phyloP scores from a whole-genome alignment of 192 early-diverging fungal genomes.

The Podila epigama region DNA sequence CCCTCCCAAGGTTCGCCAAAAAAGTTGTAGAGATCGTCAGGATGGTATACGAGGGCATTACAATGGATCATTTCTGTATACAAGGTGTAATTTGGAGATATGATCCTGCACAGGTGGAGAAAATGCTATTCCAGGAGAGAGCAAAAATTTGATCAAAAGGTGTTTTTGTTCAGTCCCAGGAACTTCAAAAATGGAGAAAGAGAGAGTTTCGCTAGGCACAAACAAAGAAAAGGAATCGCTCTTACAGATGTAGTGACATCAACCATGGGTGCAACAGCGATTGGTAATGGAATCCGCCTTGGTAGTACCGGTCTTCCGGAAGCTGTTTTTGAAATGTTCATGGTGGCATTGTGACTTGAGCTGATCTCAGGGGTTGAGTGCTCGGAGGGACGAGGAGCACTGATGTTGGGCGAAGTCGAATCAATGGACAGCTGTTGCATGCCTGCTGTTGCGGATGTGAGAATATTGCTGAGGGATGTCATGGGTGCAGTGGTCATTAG shows the following conservation, averaged over 20 bases:
- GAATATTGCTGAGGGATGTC: neutral
- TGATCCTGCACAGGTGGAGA: slow-evolving; percentile 67
- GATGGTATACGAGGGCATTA: slow-evolving; percentile 58
- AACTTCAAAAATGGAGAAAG: neutral
- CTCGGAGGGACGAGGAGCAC: neutral
- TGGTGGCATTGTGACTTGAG: neutral
- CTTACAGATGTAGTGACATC: slow-evolving; percentile 73
- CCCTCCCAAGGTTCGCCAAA: slow-evolving; percentile 54
- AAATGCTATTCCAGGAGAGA: slow-evolving; percentile 54
- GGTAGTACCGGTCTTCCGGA: slow-evolving; percentile 27
- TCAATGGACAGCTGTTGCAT: neutral
- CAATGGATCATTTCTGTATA: slow-evolving; percentile 82
- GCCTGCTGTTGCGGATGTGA: neutral
- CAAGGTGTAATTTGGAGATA: slow-evolving; percentile 68
- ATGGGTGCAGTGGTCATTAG: slow-evolving; percentile 2
- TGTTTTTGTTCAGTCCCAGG: neutral
- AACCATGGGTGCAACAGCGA: slow-evolving; percentile 78
- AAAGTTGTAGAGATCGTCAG: slow-evolving; percentile 52
- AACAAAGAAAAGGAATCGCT: neutral
- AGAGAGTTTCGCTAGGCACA: neutral
- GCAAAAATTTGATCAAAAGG: neutral
- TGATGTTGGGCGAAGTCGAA: slow-evolving; percentile 1
- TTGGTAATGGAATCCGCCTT: slow-evolving; percentile 25
- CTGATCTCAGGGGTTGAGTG: neutral
- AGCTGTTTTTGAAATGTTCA: neutral